Base-by-base conservation (phyloP, 306 rosid genomes). In the Castanea sativa region DNA sequence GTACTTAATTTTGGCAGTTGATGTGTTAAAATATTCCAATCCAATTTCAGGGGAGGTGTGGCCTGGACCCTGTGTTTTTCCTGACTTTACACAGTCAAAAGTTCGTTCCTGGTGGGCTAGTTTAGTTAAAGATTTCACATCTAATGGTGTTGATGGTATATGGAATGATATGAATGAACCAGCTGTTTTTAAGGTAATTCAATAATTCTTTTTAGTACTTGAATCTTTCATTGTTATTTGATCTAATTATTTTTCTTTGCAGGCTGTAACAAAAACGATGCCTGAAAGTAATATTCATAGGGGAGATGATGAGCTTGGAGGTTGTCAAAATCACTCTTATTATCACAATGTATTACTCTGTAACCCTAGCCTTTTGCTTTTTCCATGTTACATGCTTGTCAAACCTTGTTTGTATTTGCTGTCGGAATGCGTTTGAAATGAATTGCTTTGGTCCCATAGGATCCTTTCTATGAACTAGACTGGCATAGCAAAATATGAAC, bases 81-180 rank as follows among this genome's bases (percentile, higher is more conserved):
- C 98, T 41, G 98, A 94, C 89, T 94, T 73, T 78, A 89, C 98
- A 13, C 92, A 91, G 86, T 89, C 87, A 77, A 92, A 89, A 88
- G 93, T 71, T 80, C 92, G 97, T 58, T 83, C 88, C 25, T 94
- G 98, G 98, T 94, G 98, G 98, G 90, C 94, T 45, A 86, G 76
- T 80, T 84, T 94, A 83, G 98, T 94, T 43, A 92, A 89, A 86
- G 97, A 91, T 81, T 94, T 92, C 76, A 70, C 75, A 85, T 78
- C 86, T 74, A 89, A 87, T 67, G 98, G 97, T 79, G 97, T 91
- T 82, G 97, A 94, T 76, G 98, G 98, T 77, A 94, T 94, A 85
- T 94, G 98, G 98, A 94, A 94, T 82, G 98, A 94, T 85, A 94
- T 94, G 98, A 94, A 94, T 71, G 98, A 94, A 86, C 98, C 98